Evolutionary conservation across 768 basidiomycete genomes (phyloP), one percentile per base, ranked within the genome.

Genomic region (Termitomyces sp.): DNA sequence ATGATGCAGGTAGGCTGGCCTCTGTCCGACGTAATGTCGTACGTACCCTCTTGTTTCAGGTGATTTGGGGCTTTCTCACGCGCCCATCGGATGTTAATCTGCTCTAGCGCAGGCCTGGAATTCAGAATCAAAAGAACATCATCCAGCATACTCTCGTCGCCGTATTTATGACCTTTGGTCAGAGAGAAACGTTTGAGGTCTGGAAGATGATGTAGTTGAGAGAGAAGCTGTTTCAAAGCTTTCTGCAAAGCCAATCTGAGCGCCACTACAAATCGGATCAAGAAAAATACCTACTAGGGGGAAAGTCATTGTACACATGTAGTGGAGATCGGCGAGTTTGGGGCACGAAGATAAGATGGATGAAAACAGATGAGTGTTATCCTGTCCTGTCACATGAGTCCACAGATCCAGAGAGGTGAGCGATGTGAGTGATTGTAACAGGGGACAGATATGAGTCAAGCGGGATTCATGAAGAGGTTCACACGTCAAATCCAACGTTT

Each of bases 231-330:
- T 36, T 70, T 70, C 25, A 78, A 65, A 6, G 76, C 70, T 68
- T 74, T 77, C 76, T 80, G 41, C 40, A 7, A 33, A 20, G 16
- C 5, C 5, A 12, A 36, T 10, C n/a, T 40, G 12, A 60, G 41
- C 27, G 18, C 45, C 6, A 7, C 36, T 18, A 16, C 40, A 48
- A 43, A 41, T 3, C 9, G 33, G 47, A 50, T 11, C 46, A 44
- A 43, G 31, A 25, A 51, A 43, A 3, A n/a, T 9, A 70, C 73
- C 42, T 52, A 75, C 76, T 49, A 64, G 64, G 9, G 73, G 71
- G 61, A 79, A 77, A 10, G 71, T 61, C 2, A 76, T 79, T 5
- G 78, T 80, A 57, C 77, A 79, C 78, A 79, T 79, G 47, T 77
- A 77, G 62, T 79, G 78, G 27, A 80, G 68, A 56, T 79, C 78